A percentile compares a stretch with the other conserved stretches of the same genome.
phyloP scores from a whole-genome alignment of 2,329 filamentous ascomycete genomes.

The Colletotrichum tropicale region DNA sequence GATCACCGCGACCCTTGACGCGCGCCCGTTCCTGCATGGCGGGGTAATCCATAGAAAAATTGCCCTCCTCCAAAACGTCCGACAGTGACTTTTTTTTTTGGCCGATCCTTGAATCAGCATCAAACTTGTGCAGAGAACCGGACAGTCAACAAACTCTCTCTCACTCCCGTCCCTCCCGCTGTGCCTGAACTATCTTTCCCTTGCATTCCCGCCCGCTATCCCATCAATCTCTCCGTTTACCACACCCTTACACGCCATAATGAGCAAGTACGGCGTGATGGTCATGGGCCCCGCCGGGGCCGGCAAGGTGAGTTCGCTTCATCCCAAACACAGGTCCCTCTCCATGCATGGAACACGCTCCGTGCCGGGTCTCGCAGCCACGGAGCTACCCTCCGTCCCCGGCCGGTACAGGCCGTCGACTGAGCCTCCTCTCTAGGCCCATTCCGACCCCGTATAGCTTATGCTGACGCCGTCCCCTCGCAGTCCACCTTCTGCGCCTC shows the following conservation, averaged over 20 bases:
- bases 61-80: not conserved
- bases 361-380: not conserved
- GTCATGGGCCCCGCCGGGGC: constrained; percentile 96
- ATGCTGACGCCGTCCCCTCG: not conserved
- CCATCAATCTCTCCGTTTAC: not conserved
- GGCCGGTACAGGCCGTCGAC: not conserved
- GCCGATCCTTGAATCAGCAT: not conserved
- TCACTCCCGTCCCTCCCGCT: not conserved
- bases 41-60: constrained; percentile 17
- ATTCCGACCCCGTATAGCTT: not conserved
- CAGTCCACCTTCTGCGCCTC: constrained; percentile 93
- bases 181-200: not conserved
- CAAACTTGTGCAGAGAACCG: not conserved
- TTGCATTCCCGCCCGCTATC: not conserved
- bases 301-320: constrained; percentile 69
- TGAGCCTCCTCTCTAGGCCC: not conserved
- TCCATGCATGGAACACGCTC: not conserved
- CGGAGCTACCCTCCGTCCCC: not conserved
- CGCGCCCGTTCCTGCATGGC: constrained; percentile 21
- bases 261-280: constrained; percentile 94
- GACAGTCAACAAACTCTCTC: not conserved
- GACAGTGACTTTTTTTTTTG: not conserved
- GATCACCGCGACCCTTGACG: constrained; percentile 16
- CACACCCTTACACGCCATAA: constrained; percentile 40
- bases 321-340: not conserved